Base-by-base conservation (phyloP, 306 rosid genomes). In the Cicer yamashitae region DNA sequence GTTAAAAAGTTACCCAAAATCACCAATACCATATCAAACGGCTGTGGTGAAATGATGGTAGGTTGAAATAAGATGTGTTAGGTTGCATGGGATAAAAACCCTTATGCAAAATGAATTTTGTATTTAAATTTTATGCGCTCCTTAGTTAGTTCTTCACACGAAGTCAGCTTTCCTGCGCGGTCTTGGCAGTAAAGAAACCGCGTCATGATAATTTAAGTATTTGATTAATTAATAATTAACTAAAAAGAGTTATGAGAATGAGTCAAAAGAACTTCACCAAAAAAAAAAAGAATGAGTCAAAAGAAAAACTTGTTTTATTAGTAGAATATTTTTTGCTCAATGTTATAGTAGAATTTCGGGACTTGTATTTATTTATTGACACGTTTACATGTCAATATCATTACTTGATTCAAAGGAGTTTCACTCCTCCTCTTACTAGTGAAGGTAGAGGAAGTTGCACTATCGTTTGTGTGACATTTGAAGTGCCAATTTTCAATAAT, bases 81-180 rank as follows among this genome's bases (percentile, higher is more conserved):
- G 4, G 48, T 38, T 7, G 54, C 67, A 57, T 71, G 5, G 51
- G 14, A 71, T n/a, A 34, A 4, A 4, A 9, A 34, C 75, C 65
- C 22, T 8, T 13, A 54, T 8, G 25, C 6, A 46, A 17, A 34
- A 44, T 41, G n/a, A 9, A 11, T 17, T 17, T 17, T 8, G 3
- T 39, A 40, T 43, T 74, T 37, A 13, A 34, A 18, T 2, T 20
- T 20, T 20, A 20, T n/a, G 30, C 53, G 63, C 63, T 15, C 66
- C 18, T 47, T 62, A 14, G 50, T 39, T 40, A 2, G 18, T 71
- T 63, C 52, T 71, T 10, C 58, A 44, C 5, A 47, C 65, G 10
- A 79, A 78, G 86, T 88, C 90, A 79, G 87, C 86, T 73, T 82
- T 51, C 15, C 7, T 65, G 73, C 76, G 76, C 37, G 53, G 45